Evolutionary conservation across 169 alveolate species (phyloP), one percentile per base, ranked within the genome.

Genomic region (Plasmodium adleri): DNA sequence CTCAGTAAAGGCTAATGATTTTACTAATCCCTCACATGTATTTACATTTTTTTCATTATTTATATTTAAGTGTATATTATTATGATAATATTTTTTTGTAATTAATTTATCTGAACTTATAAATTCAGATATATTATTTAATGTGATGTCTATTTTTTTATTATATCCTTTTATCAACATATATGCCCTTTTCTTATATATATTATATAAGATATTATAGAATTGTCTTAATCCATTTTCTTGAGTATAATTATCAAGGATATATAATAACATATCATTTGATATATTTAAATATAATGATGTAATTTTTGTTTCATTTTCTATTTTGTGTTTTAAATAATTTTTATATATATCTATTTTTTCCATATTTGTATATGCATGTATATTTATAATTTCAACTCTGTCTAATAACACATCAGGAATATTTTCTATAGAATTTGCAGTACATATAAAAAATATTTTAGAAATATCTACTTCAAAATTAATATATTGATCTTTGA

Each of bases 1-100:
- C 58, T 95, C 94, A 49, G 99, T 97, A 96, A 98, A 97, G 13
- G 99, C 99, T 49, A 98, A 93, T 7, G 99, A 99, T 95, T 96
- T 95, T 58, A 97, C 98, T 28, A 96, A 98, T 1, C 99, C 99
- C 67, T 94, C 73, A 0, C 10, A 7, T 8, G 15, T 56, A 28
- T 28, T 28, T 28, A 28, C 6, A 39, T 6, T 39, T 39, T 39
- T 39, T 6, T 39, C 47, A 0, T 39, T 39, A 39, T 39, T 39
- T 39, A 39, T 5, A 39, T 39, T 39, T 39, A 39, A 6, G 47
- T 39, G 47, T 32, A 52, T 28, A 58, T 13, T 0, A n/a, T 15
- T 15, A 13, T 9, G 13, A 56, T 26, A 10, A 12, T 22, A 22
- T 24, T 28, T 52, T 39, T 15, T 60, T 1, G 12, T 58, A 39